Conservation (phyloP, 1,284 basidiomycete genomes). For the Marasmius sp. region DNA sequence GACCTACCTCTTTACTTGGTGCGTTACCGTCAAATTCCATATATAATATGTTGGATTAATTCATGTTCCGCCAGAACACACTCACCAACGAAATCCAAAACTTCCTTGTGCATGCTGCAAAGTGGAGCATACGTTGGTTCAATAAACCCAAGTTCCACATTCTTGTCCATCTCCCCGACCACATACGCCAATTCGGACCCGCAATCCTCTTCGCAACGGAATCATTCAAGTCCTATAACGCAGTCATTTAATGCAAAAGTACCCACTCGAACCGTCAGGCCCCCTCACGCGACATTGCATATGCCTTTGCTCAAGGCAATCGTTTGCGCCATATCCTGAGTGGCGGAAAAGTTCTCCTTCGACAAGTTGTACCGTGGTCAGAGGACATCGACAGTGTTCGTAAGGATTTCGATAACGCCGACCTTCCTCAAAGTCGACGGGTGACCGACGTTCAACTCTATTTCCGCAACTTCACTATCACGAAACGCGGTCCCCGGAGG, state of each 20-base stretch:
- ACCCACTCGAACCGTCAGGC: slow-evolving; percentile 43
- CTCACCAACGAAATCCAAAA: slow-evolving; percentile 25
- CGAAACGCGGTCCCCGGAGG: too few species aligned
- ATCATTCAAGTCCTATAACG: slow-evolving; percentile 45
- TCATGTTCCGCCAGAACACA: slow-evolving; percentile 9
- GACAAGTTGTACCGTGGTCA: neutral
- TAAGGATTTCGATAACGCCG: neutral
- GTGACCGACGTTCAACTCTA: slow-evolving; percentile 1
- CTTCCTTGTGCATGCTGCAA: slow-evolving; percentile 26
- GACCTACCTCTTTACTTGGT: slow-evolving; percentile 30
- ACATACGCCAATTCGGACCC: slow-evolving; percentile 36
- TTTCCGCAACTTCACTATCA: neutral
- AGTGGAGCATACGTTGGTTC: slow-evolving; percentile 32
- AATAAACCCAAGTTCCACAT: slow-evolving; percentile 43
- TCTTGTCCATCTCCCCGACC: slow-evolving; percentile 27
- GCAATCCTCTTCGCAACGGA: slow-evolving; percentile 41
- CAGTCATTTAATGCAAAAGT: slow-evolving; percentile 39
- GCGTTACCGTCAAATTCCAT: slow-evolving; percentile 5
- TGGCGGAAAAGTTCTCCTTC: neutral
- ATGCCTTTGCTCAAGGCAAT: slow-evolving; percentile 28
- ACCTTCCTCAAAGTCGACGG: neutral
- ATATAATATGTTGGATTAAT: neutral
- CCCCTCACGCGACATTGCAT: slow-evolving; percentile 39
- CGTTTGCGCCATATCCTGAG: neutral
- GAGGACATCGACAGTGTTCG: neutral